These are phyloP conservation scores for Dioscorea zingiberensis DNA, from an alignment of 106 monocot genomes.

Conservation along the genomic window DNA sequence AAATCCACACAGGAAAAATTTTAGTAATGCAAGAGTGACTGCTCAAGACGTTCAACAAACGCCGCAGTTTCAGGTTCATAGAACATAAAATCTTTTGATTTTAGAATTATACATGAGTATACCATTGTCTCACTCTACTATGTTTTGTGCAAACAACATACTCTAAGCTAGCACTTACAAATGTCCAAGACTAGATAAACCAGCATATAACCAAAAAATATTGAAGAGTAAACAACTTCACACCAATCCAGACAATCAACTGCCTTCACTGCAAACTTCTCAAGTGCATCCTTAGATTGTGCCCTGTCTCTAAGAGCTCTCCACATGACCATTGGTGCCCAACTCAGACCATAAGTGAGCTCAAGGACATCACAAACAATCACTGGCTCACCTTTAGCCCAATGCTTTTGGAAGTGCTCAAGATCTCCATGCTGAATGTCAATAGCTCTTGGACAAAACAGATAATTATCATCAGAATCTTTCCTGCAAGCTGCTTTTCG, in stretches of 20 bases:
- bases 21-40: too few species aligned
- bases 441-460: constrained; percentile 53
- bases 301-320: constrained; percentile 29
- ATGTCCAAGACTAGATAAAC: too few species aligned
- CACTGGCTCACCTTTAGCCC: constrained; percentile 55
- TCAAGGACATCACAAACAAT: constrained; percentile 62
- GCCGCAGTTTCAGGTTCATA: too few species aligned
- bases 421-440: constrained; percentile 28
- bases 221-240: constrained; percentile 1
- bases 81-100: too few species aligned
- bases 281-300: background rate
- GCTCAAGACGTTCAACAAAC: too few species aligned
- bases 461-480: constrained; percentile 41
- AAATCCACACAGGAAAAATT: too few species aligned
- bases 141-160: too few species aligned
- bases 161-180: too few species aligned
- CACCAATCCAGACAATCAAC: constrained; percentile 5
- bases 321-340: constrained; percentile 79
- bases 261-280: background rate
- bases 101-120: too few species aligned
- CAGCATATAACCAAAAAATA: too few species aligned
- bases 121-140: too few species aligned
- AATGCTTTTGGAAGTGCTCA: constrained; percentile 58
- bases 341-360: constrained; percentile 54
- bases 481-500: constrained; percentile 40